Percentiles rank a stretch among this genome's conserved stretches.
phyloP scores from a whole-genome alignment of 441 rosid species.

The Metrosideros polymorpha region DNA sequence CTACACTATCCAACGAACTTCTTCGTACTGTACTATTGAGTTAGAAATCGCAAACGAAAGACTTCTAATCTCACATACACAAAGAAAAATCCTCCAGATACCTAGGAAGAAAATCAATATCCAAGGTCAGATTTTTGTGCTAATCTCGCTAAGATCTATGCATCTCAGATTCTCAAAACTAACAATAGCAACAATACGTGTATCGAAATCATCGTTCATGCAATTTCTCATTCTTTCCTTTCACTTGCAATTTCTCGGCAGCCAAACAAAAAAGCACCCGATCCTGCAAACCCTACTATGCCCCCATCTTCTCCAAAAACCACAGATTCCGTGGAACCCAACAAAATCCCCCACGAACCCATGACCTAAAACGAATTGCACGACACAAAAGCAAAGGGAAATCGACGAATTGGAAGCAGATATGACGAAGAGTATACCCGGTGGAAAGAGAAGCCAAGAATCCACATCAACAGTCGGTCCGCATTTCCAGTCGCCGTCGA shows the following conservation, averaged over 20 bases:
- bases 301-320: constrained; percentile 2
- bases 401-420: not conserved
- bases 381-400: not conserved
- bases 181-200: not conserved
- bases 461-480: constrained; percentile 30
- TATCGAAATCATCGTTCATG: not conserved
- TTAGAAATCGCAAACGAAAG: not conserved
- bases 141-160: not conserved
- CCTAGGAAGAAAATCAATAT: not conserved
- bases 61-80: not conserved
- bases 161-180: not conserved
- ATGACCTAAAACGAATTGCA: constrained; percentile 2
- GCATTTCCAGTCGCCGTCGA: constrained; percentile 3
- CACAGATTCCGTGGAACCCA: constrained; percentile 20
- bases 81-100: not conserved
- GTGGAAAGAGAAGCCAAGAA: constrained; percentile 18
- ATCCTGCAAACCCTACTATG: constrained; percentile 22
- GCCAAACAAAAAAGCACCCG: not conserved
- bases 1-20: not conserved
- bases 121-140: not conserved
- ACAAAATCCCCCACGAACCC: constrained; percentile 13
- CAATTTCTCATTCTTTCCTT: not conserved
- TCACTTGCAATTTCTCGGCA: not conserved
- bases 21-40: not conserved
- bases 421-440: constrained; percentile 18